A percentile compares a stretch with the other conserved stretches of the same genome.
phyloP scores from a whole-genome alignment of 345 rosid species.

The Corymbia maculata region DNA sequence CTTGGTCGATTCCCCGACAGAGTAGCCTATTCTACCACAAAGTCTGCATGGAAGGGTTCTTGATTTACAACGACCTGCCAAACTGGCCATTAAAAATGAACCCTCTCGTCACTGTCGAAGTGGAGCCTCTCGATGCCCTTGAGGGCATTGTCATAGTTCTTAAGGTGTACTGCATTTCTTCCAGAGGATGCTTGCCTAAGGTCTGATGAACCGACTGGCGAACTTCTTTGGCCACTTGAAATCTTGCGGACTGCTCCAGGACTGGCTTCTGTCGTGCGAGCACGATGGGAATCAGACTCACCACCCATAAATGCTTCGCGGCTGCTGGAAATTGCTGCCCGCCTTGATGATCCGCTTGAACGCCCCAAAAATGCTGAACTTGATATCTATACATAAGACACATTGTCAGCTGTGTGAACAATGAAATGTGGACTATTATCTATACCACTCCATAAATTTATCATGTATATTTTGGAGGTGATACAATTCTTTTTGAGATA shows the following conservation, averaged over 20 bases:
- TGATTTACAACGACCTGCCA: slow-evolving; percentile 21
- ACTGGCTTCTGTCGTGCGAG: slow-evolving; percentile 40
- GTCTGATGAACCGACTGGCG: slow-evolving; percentile 50
- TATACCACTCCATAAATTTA: neutral
- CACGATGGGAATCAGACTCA: slow-evolving; percentile 44
- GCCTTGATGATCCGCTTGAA: slow-evolving; percentile 53
- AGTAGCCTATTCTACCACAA: neutral
- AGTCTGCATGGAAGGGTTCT: neutral
- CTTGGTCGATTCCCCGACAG: neutral
- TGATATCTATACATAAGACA: slow-evolving; percentile 32
- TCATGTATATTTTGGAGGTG: neutral
- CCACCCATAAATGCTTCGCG: slow-evolving; percentile 54
- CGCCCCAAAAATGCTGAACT: slow-evolving; percentile 49
- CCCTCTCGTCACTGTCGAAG: slow-evolving; percentile 44
- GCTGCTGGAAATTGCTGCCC: slow-evolving; percentile 42
- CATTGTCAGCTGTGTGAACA: neutral
- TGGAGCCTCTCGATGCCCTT: slow-evolving; percentile 62
- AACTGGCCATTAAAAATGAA: slow-evolving; percentile 22
- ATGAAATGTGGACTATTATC: neutral
- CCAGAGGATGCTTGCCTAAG: slow-evolving; percentile 48
- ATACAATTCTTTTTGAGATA: neutral
- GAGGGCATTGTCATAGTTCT: slow-evolving; percentile 50
- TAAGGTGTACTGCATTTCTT: slow-evolving; percentile 28
- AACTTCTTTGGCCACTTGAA: slow-evolving; percentile 38
- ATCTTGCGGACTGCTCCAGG: slow-evolving; percentile 37